These are phyloP conservation scores for Pleurozium schreberi DNA, from an alignment of 225 moss, liverwort and hornwort genomes.

Conservation along the genomic window DNA sequence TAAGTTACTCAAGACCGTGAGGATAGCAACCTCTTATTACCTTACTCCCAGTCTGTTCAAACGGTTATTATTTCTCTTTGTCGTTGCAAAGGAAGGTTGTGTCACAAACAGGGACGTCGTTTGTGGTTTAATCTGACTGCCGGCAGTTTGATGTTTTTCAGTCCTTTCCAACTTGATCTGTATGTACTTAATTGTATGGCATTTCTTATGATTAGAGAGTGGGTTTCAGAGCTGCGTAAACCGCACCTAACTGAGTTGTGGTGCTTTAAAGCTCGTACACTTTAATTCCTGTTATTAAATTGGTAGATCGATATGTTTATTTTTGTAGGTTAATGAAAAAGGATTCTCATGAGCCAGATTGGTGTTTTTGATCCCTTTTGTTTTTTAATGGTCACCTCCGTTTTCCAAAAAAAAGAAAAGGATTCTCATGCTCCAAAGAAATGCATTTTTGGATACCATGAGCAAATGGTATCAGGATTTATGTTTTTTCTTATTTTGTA, in stretches of 20 bases:
- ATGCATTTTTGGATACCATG: background rate
- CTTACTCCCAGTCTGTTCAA: background rate
- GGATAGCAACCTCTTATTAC: background rate
- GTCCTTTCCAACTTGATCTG: background rate
- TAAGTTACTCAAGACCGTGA: background rate
- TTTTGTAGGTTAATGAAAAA: background rate
- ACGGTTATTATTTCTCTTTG: background rate
- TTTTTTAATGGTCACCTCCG: too few relatives aligned
- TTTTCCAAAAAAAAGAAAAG: background rate
- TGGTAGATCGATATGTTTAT: background rate
- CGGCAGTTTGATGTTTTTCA: background rate
- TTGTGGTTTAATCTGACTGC: background rate
- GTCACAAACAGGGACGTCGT: background rate
- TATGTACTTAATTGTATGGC: background rate
- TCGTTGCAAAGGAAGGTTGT: background rate
- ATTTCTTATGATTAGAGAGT: background rate
- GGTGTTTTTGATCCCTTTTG: too few relatives aligned
- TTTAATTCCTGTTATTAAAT: background rate
- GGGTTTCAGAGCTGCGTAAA: background rate
- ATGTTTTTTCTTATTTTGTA: too few relatives aligned
- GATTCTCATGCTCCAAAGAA: too few relatives aligned
- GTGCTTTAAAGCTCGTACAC: background rate
- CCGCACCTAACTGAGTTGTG: background rate
- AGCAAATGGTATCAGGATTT: background rate
- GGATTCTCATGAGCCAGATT: background rate